A percentile compares a stretch with the other conserved stretches of the same genome.
phyloP scores from a whole-genome alignment of 768 basidiomycete genomes.

The Kwoniella dejecticola region DNA sequence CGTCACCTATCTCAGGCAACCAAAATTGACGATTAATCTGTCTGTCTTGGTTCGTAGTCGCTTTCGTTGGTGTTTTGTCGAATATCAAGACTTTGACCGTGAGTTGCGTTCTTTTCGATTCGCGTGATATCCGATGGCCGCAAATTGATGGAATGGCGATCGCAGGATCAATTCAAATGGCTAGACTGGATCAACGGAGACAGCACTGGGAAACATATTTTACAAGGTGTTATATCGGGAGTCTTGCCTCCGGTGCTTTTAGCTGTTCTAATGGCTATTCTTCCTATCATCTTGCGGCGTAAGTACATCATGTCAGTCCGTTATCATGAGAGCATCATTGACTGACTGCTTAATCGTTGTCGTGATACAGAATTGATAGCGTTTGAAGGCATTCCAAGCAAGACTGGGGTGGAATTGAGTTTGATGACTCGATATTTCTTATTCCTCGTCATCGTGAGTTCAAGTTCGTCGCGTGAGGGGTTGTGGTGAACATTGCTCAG shows the following conservation, averaged over 20 bases:
- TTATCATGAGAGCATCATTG: not conserved
- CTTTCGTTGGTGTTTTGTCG: conserved; percentile 81
- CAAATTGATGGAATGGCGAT: too few species aligned
- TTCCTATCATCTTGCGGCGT: conserved; percentile 79
- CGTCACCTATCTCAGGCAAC: not conserved
- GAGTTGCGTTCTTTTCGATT: not conserved
- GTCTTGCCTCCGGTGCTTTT: conserved; percentile 83
- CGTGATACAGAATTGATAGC: conserved; percentile 72
- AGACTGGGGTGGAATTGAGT: conserved; percentile 78
- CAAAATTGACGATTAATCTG: not conserved
- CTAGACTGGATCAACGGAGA: conserved; percentile 69
- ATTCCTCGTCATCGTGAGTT: conserved; percentile 86
- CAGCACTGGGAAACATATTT: conserved; percentile 46
- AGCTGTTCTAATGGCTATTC: conserved; percentile 85
- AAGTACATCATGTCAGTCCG: conserved; percentile 27
- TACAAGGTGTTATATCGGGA: conserved; percentile 85
- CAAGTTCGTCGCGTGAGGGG: too few species aligned
- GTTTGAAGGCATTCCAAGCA: conserved; percentile 88
- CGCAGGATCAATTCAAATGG: conserved; percentile 63
- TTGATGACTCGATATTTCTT: conserved; percentile 90
- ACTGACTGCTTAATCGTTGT: too few species aligned
- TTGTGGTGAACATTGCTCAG: too few species aligned
- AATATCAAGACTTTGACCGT: conserved; percentile 73
- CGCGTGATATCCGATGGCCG: too few species aligned
- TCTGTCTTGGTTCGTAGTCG: conserved; percentile 59